Percentiles rank a stretch among this genome's conserved stretches.
Evolutionary conservation across 768 basidiomycete species (phyloP).

Genomic region (Amanita inopinata): DNA sequence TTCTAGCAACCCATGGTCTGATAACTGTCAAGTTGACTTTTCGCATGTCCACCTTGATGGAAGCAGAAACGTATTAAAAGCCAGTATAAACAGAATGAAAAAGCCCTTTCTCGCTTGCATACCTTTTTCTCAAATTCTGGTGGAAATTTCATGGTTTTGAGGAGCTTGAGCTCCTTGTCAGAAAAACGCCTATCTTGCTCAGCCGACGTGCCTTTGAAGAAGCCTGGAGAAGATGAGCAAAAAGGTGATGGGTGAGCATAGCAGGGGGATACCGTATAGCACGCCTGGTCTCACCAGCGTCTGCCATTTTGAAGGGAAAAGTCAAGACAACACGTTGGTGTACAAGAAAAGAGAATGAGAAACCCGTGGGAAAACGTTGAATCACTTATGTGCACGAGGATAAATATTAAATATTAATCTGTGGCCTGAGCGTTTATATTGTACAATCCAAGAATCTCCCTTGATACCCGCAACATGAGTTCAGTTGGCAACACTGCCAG

Average conservation of each 20-base stretch:
- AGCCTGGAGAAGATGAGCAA: conserved; percentile 37
- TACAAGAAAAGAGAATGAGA: not conserved
- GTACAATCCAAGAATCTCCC: too few species aligned
- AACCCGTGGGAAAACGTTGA: conserved; percentile 2
- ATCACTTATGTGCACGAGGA: too few species aligned
- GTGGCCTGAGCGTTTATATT: too few species aligned
- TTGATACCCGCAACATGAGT: too few species aligned
- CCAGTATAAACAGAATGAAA: not conserved
- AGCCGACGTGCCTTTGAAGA: conserved; percentile 86
- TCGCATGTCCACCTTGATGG: conserved; percentile 78
- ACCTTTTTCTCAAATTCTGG: conserved; percentile 84
- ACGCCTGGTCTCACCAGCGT: conserved; percentile 37
- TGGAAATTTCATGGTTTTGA: conserved; percentile 88
- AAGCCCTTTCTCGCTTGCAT: conserved; percentile 3
- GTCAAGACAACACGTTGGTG: conserved; percentile 2
- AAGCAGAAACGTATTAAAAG: not conserved
- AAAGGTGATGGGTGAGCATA: conserved; percentile 14
- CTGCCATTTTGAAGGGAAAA: conserved; percentile 34
- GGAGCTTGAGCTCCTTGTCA: conserved; percentile 87
- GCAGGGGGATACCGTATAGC: conserved; percentile 17
- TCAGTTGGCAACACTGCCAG: too few species aligned
- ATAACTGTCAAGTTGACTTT: conserved; percentile 93
- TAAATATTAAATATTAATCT: too few species aligned
- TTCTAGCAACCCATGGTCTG: conserved; percentile 91
- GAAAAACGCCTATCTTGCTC: conserved; percentile 91